phyloP scores from a whole-genome alignment of 148 eudicot species.

The Silene uniflora region DNA sequence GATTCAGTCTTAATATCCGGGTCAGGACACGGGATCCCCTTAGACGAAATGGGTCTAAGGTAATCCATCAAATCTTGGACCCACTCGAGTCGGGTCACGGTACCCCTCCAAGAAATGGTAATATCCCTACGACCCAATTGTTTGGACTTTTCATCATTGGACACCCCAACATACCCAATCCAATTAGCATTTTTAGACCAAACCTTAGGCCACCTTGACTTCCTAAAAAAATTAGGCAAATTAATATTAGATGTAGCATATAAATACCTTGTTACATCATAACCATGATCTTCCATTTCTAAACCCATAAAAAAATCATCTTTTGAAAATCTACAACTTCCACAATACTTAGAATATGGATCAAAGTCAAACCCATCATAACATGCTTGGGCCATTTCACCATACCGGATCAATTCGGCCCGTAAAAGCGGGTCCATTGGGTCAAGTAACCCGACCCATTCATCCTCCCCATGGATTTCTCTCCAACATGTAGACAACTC shows the following conservation, averaged over 20 bases:
- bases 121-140: constrained; percentile 65
- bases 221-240: constrained; percentile 52
- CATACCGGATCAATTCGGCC: constrained; percentile 55
- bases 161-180: constrained; percentile 74
- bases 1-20: constrained; percentile 43
- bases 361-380: constrained; percentile 74
- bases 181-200: constrained; percentile 70
- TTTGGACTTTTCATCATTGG: constrained; percentile 47
- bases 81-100: constrained; percentile 62
- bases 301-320: constrained; percentile 35
- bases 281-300: constrained; percentile 40
- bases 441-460: constrained; percentile 70
- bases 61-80: constrained; percentile 54
- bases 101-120: constrained; percentile 65
- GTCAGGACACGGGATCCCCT: constrained; percentile 48
- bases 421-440: constrained; percentile 50
- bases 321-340: constrained; percentile 40
- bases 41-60: constrained; percentile 31
- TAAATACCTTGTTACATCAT: constrained; percentile 51
- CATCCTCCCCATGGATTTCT: constrained; percentile 56
- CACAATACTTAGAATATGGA: constrained; percentile 60
- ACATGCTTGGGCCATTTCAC: constrained; percentile 80
- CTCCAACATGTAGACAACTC: constrained; percentile 42
- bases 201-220: constrained; percentile 58
- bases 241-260: constrained; percentile 56